Evolutionary conservation across 164 flowering plant genomes (phyloP).

Genomic region (Cinnamomum chago): DNA sequence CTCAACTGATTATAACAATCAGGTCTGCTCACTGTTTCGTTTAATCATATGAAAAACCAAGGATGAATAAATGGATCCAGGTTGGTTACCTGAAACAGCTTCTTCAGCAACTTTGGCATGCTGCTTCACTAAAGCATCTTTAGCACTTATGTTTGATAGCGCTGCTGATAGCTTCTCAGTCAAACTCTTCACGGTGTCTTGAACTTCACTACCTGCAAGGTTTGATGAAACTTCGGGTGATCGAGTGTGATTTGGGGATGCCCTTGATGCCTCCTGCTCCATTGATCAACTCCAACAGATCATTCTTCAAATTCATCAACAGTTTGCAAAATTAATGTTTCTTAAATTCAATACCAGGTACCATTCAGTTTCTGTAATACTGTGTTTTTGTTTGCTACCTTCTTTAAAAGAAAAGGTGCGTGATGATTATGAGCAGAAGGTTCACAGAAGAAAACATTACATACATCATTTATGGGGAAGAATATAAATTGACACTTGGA

Average conservation of each 20-base stretch:
- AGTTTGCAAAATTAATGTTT: neutral
- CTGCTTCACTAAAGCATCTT: slow-evolving; percentile 62
- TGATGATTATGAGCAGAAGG: neutral
- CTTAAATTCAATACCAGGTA: neutral
- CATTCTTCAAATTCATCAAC: neutral
- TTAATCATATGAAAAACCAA: neutral
- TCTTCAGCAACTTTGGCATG: slow-evolving; percentile 74
- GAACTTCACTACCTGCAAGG: slow-evolving; percentile 37
- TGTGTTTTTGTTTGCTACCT: neutral
- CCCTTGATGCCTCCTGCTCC: slow-evolving; percentile 32
- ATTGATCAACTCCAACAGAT: neutral
- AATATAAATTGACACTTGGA: neutral
- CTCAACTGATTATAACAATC: neutral
- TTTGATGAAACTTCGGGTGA: slow-evolving; percentile 79
- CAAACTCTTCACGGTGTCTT: slow-evolving; percentile 42
- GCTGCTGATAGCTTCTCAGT: slow-evolving; percentile 78
- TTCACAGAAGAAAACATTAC: too few relatives aligned
- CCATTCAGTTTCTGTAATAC: neutral
- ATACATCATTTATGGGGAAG: neutral
- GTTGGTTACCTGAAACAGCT: slow-evolving; percentile 50
- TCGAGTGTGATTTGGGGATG: slow-evolving; percentile 49
- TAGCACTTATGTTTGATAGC: slow-evolving; percentile 60
- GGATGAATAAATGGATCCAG: neutral
- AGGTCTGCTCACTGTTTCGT: neutral
- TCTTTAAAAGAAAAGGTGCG: neutral